A percentile compares a stretch with the other conserved stretches of the same genome.
Evolutionary conservation across 306 rosid species (phyloP).

Genomic region (Spatholobus suberectus): DNA sequence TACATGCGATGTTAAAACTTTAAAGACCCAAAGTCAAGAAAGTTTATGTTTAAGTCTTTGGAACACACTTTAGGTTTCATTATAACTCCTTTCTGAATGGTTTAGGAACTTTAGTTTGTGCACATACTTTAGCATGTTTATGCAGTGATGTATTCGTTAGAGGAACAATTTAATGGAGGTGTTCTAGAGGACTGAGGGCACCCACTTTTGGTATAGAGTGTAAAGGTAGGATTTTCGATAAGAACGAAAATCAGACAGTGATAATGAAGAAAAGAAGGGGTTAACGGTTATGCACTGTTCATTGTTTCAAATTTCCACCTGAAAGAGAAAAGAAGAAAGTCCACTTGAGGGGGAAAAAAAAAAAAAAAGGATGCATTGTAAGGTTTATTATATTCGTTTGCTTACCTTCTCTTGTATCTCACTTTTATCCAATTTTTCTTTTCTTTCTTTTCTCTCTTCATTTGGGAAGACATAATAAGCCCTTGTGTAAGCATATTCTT

Average conservation of each 20-base stretch:
- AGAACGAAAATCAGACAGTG: background rate
- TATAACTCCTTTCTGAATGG: background rate
- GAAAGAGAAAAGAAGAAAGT: background rate
- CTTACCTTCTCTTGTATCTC: too few species aligned
- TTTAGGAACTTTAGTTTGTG: background rate
- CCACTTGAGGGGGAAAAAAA: background rate
- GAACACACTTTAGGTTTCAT: background rate
- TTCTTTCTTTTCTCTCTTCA: too few species aligned
- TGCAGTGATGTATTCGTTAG: background rate
- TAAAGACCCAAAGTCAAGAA: background rate
- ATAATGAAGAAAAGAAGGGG: background rate
- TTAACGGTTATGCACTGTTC: background rate
- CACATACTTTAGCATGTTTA: background rate
- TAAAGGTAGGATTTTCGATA: background rate
- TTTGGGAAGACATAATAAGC: too few species aligned
- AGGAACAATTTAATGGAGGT: background rate
- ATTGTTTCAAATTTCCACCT: background rate
- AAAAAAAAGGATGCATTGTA: background rate
- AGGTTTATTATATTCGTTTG: too few species aligned
- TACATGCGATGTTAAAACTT: background rate
- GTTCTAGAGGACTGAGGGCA: too few species aligned
- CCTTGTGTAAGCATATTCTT: too few species aligned
- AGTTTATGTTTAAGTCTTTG: background rate
- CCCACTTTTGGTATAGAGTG: too few species aligned
- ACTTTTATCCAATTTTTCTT: too few species aligned